Conservation (phyloP, 140 eudicot species). For the Erigeron philadelphicus region DNA sequence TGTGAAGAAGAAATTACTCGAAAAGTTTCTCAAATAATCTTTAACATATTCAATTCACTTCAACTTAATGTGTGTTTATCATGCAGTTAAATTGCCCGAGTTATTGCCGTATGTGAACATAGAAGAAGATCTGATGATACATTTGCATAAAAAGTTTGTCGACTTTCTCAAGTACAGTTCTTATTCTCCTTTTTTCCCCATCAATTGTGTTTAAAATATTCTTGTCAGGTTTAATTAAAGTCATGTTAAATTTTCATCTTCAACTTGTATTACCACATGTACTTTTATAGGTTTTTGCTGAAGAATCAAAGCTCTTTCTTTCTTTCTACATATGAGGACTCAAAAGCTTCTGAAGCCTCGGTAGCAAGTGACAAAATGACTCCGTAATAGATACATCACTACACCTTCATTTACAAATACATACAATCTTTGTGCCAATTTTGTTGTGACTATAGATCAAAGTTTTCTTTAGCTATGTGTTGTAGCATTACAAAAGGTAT, state of each 20-base stretch:
- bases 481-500: slow-evolving; percentile 23
- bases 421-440: slow-evolving; percentile 23
- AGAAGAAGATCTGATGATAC: slow-evolving; percentile 59
- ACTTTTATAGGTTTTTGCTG: slow-evolving; percentile 58
- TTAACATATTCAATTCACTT: neutral
- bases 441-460: slow-evolving; percentile 28
- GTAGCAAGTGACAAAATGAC: slow-evolving; percentile 36
- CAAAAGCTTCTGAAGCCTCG: slow-evolving; percentile 39
- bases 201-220: neutral
- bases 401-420: slow-evolving; percentile 9
- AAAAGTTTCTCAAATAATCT: neutral
- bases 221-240: neutral
- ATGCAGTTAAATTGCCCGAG: slow-evolving; percentile 86
- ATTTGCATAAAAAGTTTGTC: slow-evolving; percentile 58
- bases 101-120: slow-evolving; percentile 53
- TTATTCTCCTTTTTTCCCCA: neutral
- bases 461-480: slow-evolving; percentile 20
- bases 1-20: neutral
- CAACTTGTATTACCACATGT: slow-evolving; percentile 10
- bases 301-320: slow-evolving; percentile 63
- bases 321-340: slow-evolving; percentile 45
- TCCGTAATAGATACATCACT: slow-evolving; percentile 26
- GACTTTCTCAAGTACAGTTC: slow-evolving; percentile 66
- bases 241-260: neutral
- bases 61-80: slow-evolving; percentile 21